These are phyloP conservation scores for Rhodosorus marinus DNA, from an alignment of 23 red algal species.

Conservation along the genomic window DNA sequence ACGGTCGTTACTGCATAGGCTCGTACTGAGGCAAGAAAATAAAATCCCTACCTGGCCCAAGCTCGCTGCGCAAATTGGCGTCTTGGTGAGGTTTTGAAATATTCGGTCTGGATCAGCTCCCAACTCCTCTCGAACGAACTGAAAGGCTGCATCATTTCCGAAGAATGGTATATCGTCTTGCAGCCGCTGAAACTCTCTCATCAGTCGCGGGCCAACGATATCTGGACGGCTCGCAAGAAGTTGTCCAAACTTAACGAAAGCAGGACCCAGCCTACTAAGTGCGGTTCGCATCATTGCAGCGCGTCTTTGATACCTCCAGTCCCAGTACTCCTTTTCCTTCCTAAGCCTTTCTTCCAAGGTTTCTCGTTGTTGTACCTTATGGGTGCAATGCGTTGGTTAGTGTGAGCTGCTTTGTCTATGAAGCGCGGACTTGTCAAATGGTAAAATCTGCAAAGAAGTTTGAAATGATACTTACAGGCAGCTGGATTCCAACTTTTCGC, in stretches of 20 bases:
- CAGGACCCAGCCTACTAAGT: slow-evolving; percentile 61
- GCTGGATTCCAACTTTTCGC: no score
- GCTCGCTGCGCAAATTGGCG: slow-evolving; percentile 52
- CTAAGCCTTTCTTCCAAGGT: neutral
- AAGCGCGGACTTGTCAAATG: neutral
- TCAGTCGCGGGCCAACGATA: slow-evolving; percentile 25
- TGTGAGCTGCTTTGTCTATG: neutral
- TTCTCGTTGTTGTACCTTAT: neutral
- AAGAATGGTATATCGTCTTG: slow-evolving; percentile 54
- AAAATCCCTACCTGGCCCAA: slow-evolving; percentile 83
- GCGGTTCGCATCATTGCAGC: slow-evolving; percentile 28
- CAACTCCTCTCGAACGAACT: slow-evolving; percentile 46
- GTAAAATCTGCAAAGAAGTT: neutral
- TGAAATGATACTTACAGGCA: neutral
- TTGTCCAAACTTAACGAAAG: slow-evolving; percentile 87
- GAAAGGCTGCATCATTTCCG: slow-evolving; percentile 26
- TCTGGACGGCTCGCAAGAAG: slow-evolving; percentile 55
- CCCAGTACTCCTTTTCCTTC: slow-evolving; percentile 7
- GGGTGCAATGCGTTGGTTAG: neutral
- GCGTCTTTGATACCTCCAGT: slow-evolving; percentile 22
- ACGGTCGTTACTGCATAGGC: neutral
- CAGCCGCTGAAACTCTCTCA: slow-evolving; percentile 53
- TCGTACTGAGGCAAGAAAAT: slow-evolving; percentile 14
- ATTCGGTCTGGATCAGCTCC: slow-evolving; percentile 22
- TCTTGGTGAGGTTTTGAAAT: slow-evolving; percentile 41